phyloP scores from a whole-genome alignment of 345 rosid genomes.

The Aethionema arabicum region DNA sequence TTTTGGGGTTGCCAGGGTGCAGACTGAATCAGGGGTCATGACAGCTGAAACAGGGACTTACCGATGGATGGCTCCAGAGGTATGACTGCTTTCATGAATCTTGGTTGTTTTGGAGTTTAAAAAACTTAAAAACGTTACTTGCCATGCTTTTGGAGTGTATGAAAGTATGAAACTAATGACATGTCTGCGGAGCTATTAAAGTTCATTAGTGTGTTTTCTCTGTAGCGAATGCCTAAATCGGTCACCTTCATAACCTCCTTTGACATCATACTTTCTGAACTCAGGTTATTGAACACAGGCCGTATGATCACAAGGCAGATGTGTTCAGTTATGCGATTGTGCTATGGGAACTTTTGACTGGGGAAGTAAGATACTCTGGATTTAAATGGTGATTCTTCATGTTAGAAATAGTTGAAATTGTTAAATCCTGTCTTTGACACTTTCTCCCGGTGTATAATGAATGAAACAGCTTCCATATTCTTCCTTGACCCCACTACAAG shows the following conservation, averaged over 20 bases:
- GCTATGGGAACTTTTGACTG: slow-evolving; percentile 91
- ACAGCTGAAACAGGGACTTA: slow-evolving; percentile 99
- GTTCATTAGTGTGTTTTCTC: neutral
- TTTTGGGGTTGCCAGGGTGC: slow-evolving; percentile 98
- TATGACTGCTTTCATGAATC: slow-evolving; percentile 28
- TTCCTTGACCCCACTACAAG: slow-evolving; percentile 78
- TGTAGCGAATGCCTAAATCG: neutral
- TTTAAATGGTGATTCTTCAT: slow-evolving; percentile 11
- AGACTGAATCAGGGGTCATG: slow-evolving; percentile 88
- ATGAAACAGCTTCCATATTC: slow-evolving; percentile 72
- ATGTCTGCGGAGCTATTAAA: neutral
- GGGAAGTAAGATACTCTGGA: slow-evolving; percentile 54
- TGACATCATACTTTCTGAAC: slow-evolving; percentile 31
- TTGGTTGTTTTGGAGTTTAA: neutral
- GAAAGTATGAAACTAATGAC: slow-evolving; percentile 3
- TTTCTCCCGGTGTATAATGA: slow-evolving; percentile 16
- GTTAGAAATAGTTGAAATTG: slow-evolving; percentile 2
- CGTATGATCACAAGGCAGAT: slow-evolving; percentile 90
- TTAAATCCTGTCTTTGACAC: neutral
- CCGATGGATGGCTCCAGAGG: slow-evolving; percentile 99
- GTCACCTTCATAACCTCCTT: neutral
- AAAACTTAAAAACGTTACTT: neutral
- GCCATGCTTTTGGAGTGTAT: slow-evolving; percentile 1
- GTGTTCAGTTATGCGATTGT: slow-evolving; percentile 87
- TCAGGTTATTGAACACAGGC: slow-evolving; percentile 94